Percentiles rank a stretch among this genome's conserved stretches.
phyloP scores from a whole-genome alignment of 345 rosid species.

The Mallotus nudiflorus region DNA sequence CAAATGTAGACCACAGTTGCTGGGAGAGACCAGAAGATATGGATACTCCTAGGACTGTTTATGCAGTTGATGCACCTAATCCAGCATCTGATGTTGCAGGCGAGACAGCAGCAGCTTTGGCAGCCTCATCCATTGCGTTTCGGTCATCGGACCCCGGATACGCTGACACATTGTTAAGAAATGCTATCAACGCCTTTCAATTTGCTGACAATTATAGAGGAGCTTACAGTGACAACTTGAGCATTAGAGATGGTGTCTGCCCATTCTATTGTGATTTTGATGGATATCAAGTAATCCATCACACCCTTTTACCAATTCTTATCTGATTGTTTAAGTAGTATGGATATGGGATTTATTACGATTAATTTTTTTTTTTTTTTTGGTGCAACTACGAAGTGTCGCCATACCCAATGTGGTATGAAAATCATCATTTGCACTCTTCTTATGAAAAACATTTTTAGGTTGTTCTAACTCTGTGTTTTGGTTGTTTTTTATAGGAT shows the following conservation, averaged over 20 bases:
- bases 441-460: too few species aligned
- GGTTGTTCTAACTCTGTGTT: not conserved
- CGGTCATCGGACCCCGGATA: conserved; percentile 76
- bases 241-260: conserved; percentile 69
- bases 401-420: too few species aligned
- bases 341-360: too few species aligned
- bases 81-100: conserved; percentile 92
- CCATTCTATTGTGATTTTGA: conserved; percentile 95
- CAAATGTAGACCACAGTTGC: conserved; percentile 71
- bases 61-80: conserved; percentile 76
- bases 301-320: not conserved
- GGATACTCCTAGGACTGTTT: conserved; percentile 84
- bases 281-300: conserved; percentile 67
- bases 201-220: conserved; percentile 82
- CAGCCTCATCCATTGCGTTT: conserved; percentile 87
- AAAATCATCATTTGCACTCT: too few species aligned
- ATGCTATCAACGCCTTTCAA: conserved; percentile 56
- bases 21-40: conserved; percentile 99
- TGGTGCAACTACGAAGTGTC: too few species aligned
- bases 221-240: conserved; percentile 82
- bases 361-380: too few species aligned
- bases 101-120: conserved; percentile 84
- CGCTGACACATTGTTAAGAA: conserved; percentile 65
- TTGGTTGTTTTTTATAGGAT: conserved; percentile 43
- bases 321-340: not conserved